These are phyloP conservation scores for Gnomoniopsis smithogilvyi DNA, from an alignment of 2,329 filamentous ascomycete species.

Conservation along the genomic window DNA sequence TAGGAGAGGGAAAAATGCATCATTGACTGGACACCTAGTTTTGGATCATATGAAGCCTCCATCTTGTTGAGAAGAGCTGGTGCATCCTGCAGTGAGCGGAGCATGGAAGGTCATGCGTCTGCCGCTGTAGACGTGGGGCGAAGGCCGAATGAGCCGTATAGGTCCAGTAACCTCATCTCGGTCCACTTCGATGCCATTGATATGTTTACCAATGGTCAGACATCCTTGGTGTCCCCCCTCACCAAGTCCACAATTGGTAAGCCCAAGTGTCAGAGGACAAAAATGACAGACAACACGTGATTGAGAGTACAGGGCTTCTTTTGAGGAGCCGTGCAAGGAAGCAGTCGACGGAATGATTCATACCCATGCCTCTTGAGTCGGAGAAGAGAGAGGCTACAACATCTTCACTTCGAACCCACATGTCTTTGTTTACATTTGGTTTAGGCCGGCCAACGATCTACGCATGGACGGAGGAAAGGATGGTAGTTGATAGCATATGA, in stretches of 20 bases:
- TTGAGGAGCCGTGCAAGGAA: background rate
- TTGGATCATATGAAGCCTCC: background rate
- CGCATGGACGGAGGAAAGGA: background rate
- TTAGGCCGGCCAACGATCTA: slow-evolving; percentile 1
- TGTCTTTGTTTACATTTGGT: background rate
- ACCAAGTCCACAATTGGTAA: background rate
- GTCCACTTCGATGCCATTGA: no score
- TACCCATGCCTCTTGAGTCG: background rate
- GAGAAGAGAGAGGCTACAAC: background rate
- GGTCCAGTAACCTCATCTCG: no score
- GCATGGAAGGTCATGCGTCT: no score
- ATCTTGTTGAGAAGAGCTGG: background rate
- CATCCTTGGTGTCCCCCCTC: no score
- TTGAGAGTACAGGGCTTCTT: background rate
- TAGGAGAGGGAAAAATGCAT: background rate
- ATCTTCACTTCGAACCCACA: background rate
- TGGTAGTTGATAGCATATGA: slow-evolving; percentile 11
- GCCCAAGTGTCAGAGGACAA: background rate
- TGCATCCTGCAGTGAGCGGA: background rate
- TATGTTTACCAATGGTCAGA: no score
- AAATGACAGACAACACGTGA: background rate
- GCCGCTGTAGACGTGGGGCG: no score
- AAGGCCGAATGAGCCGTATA: no score
- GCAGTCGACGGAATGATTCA: background rate
- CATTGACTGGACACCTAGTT: background rate